Evolutionary conservation across 495 filamentous ascomycete genomes (phyloP).

Genomic region (Penicillium turbatum): DNA sequence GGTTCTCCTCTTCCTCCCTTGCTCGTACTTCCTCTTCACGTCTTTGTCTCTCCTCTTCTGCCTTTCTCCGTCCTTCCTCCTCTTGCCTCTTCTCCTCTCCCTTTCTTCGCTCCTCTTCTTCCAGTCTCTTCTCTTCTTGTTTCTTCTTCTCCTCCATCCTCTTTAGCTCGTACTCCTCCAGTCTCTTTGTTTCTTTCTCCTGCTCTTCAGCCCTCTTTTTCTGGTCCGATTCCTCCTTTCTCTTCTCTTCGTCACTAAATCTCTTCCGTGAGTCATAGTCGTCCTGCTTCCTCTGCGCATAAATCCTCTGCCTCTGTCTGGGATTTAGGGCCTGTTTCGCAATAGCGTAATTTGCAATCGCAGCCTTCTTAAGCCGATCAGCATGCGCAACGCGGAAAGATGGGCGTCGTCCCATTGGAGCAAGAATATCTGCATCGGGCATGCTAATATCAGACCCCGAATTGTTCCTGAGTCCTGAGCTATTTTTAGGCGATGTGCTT

Average conservation of each 20-base stretch:
- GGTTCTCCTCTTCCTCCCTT: too few relatives aligned
- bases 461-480: neutral
- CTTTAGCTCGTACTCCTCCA: neutral
- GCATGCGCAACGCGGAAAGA: neutral
- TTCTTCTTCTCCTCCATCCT: neutral
- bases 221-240: neutral
- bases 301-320: neutral
- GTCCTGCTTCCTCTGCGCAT: neutral
- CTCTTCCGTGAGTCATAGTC: neutral
- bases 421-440: neutral
- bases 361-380: neutral
- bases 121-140: too few relatives aligned
- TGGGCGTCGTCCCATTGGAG: neutral
- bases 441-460: neutral
- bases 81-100: neutral
- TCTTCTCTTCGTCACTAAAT: neutral
- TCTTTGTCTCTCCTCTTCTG: neutral
- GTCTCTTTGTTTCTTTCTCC: neutral
- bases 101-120: neutral
- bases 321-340: neutral
- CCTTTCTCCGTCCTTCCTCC: neutral
- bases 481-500: too few relatives aligned
- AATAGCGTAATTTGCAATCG: neutral
- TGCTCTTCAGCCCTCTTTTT: neutral
- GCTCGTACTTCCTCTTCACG: too few relatives aligned